Base-by-base conservation (phyloP, 805 yeast genomes). In the Pichia manshurica region DNA sequence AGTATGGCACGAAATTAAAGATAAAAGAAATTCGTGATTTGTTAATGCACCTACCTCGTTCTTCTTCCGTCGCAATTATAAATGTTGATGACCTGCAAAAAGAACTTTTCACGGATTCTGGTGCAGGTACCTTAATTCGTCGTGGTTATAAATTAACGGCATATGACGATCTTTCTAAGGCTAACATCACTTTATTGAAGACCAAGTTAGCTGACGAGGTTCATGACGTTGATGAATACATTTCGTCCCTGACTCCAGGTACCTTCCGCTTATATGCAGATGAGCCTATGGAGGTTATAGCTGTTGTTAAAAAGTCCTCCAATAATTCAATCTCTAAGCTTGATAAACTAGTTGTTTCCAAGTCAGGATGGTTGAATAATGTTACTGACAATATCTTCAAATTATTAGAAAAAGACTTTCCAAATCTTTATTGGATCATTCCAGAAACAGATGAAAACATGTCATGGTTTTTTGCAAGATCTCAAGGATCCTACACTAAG, bases 111-210 rank as follows among this genome's bases (percentile, higher is more conserved):
- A 93, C 99, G 36, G 99, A 93, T 67, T 85, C 96, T 16, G 99
- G 99, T 68, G 99, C 99, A 28, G 99, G 99, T 63, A 93, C 99
- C 40, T 76, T 93, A 72, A 89, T 93, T 60, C 85, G 99, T 77
- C 82, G 99, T 68, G 99, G 99, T 53, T 87, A 91, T 72, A 88
- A 87, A 70, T 75, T 93, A 56, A 66, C 84, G 49, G 82, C 80
- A 60, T 81, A 88, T 64, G 76, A 79, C 59, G 91, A 86, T 53
- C 85, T 90, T 64, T 79, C 82, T 50, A 78, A 87, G n/a, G 25
- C 49, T 32, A 53, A 53, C 37, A 21, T 31, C 20, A 96, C 87
- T 61, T 70, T 80, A 46, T 77, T 93, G 57, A 79, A 96, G 68
- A 64, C 75, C 42, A 93, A 89, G 19, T 74, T 93, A 52, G 75